Conservation (phyloP, 2,329 filamentous ascomycete species). For the Aspergillus pseudonomiae region DNA sequence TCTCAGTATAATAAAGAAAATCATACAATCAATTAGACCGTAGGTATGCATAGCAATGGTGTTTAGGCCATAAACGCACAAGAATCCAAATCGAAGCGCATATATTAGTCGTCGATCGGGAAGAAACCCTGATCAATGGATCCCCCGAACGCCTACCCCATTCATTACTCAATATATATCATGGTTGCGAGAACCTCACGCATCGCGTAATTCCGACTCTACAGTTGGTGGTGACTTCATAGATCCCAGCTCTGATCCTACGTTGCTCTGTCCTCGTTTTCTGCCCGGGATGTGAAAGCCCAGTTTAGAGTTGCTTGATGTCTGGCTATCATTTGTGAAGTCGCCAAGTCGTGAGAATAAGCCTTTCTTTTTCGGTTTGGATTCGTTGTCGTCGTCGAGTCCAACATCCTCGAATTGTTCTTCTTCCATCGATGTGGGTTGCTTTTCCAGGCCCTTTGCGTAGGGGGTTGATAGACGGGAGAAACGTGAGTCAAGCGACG, state of each 20-base stretch:
- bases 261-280: constrained; percentile 71
- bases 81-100: neutral
- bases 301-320: constrained; percentile 46
- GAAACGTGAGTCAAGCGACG: constrained; percentile 77
- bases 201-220: constrained; percentile 25
- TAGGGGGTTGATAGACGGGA: constrained; percentile 65
- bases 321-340: constrained; percentile 39
- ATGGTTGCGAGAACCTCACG: neutral
- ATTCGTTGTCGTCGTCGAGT: constrained; percentile 68
- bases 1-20: neutral
- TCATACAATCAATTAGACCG: neutral
- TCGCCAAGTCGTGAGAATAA: constrained; percentile 78
- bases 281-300: constrained; percentile 71
- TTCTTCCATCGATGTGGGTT: constrained; percentile 68
- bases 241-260: constrained; percentile 70
- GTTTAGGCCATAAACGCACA: neutral
- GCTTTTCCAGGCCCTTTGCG: constrained; percentile 50
- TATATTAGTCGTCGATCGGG: neutral
- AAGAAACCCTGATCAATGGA: neutral
- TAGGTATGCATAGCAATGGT: neutral
- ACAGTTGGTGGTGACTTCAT: constrained; percentile 51
- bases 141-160: constrained; percentile 2
- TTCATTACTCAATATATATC: neutral
- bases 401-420: constrained; percentile 90
- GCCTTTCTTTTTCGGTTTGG: constrained; percentile 73